Percentiles rank a stretch among this genome's conserved stretches.
Evolutionary conservation across 2,329 filamentous ascomycete genomes (phyloP).

Genomic region (Aureobasidium sp.): DNA sequence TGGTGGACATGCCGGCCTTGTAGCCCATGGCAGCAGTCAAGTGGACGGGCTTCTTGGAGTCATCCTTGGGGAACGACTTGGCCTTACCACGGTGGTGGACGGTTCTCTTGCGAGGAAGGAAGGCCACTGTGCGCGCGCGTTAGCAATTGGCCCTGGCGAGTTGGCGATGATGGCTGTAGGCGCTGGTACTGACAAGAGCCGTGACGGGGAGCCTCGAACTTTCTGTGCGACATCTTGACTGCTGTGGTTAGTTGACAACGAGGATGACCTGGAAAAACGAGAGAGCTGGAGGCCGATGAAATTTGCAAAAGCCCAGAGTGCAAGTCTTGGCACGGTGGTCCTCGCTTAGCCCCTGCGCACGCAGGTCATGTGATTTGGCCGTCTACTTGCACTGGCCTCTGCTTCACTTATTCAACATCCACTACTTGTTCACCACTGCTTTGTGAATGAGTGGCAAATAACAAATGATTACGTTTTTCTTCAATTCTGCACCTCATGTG

Average conservation of each 20-base stretch:
- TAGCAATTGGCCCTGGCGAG: neutral
- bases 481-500: neutral
- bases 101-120: conserved; percentile 67
- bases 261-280: neutral
- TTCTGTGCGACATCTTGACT: conserved; percentile 48
- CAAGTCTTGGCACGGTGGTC: conserved; percentile 9
- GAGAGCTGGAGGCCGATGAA: conserved; percentile 1
- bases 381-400: neutral
- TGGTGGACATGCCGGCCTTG: conserved; percentile 99
- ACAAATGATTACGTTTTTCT: neutral
- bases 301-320: conserved; percentile 8
- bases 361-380: neutral
- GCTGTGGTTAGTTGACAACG: conserved; percentile 12
- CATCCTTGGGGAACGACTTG: conserved; percentile 99
- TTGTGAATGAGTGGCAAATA: neutral
- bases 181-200: conserved; percentile 40
- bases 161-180: neutral
- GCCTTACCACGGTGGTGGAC: conserved; percentile 94
- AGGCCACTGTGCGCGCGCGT: conserved; percentile 26
- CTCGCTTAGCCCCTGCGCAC: conserved; percentile 1
- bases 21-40: conserved; percentile 97
- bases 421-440: neutral
- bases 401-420: neutral
- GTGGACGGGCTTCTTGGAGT: conserved; percentile 99
- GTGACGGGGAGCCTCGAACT: conserved; percentile 86